phyloP scores from a whole-genome alignment of 768 basidiomycete genomes.

The Nidularia sp. region DNA sequence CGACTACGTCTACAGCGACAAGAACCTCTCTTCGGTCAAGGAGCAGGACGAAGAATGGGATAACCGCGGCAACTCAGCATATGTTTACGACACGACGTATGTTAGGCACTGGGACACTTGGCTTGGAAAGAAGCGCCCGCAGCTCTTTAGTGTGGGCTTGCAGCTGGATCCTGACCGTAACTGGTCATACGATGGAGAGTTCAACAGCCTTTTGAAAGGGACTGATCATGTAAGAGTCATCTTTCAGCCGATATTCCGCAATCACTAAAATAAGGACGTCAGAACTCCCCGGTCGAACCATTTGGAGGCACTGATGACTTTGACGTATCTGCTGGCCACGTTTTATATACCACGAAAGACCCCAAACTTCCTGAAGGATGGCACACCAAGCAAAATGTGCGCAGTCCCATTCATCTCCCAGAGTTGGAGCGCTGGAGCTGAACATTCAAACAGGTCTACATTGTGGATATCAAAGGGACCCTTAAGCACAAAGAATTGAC shows the following conservation, averaged over 20 bases:
- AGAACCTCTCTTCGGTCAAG: slow-evolving; percentile 62
- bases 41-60: slow-evolving; percentile 71
- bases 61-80: slow-evolving; percentile 66
- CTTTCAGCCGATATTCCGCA: neutral
- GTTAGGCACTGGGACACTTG: slow-evolving; percentile 81
- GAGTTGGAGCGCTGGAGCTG: no score
- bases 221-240: slow-evolving; percentile 59
- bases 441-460: slow-evolving; percentile 50
- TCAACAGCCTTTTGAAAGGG: slow-evolving; percentile 58
- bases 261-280: neutral
- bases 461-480: slow-evolving; percentile 53
- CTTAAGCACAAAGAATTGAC: slow-evolving; percentile 65
- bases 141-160: slow-evolving; percentile 70
- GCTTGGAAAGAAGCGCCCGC: slow-evolving; percentile 64
- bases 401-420: slow-evolving; percentile 3
- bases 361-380: slow-evolving; percentile 68
- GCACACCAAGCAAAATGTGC: slow-evolving; percentile 88
- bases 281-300: slow-evolving; percentile 79
- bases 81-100: slow-evolving; percentile 65
- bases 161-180: slow-evolving; percentile 38
- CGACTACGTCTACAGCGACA: slow-evolving; percentile 75
- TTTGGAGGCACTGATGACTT: slow-evolving; percentile 86
- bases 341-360: slow-evolving; percentile 87
- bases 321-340: slow-evolving; percentile 60
- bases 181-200: slow-evolving; percentile 52